A percentile compares a stretch with the other conserved stretches of the same genome.
phyloP scores from a whole-genome alignment of 768 basidiomycete genomes.

The Russula foetens region DNA sequence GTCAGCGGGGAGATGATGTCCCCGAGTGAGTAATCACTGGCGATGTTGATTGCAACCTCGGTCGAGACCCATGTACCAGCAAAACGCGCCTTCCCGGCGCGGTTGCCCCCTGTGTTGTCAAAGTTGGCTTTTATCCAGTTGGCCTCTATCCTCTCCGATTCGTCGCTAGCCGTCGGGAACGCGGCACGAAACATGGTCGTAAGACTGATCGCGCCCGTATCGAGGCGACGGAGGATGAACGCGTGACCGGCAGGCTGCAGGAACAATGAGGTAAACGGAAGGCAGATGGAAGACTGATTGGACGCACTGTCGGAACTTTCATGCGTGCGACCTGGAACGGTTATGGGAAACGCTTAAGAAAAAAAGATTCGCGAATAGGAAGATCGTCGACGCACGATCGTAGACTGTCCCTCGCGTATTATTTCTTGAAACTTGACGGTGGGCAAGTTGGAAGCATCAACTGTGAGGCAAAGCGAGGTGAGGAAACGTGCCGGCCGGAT shows the following conservation, averaged over 20 bases:
- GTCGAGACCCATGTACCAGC: slow-evolving; percentile 85
- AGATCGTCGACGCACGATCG: slow-evolving; percentile 48
- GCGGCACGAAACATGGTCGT: slow-evolving; percentile 97
- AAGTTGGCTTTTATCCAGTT: slow-evolving; percentile 76
- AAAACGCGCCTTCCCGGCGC: slow-evolving; percentile 53
- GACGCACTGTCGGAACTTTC: slow-evolving; percentile 70
- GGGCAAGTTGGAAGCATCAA: slow-evolving; percentile 42
- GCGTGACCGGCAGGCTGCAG: slow-evolving; percentile 69
- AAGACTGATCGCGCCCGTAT: slow-evolving; percentile 85
- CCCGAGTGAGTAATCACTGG: slow-evolving; percentile 54
- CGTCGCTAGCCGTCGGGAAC: slow-evolving; percentile 72
- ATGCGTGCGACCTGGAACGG: slow-evolving; percentile 67
- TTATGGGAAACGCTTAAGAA: slow-evolving; percentile 1
- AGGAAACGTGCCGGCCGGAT: slow-evolving; percentile 19
- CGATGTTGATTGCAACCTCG: slow-evolving; percentile 56
- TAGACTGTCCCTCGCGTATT: slow-evolving; percentile 78
- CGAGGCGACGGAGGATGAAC: slow-evolving; percentile 89
- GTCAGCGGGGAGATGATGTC: slow-evolving; percentile 58
- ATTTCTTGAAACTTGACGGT: slow-evolving; percentile 90
- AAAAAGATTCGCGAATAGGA: slow-evolving; percentile 2
- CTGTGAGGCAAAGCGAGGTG: slow-evolving; percentile 21
- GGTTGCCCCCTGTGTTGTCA: slow-evolving; percentile 71
- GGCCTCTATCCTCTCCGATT: slow-evolving; percentile 70
- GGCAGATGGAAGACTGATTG: slow-evolving; percentile 4
- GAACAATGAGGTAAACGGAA: slow-evolving; percentile 21